Evolutionary conservation across 2,329 filamentous ascomycete genomes (phyloP).

Genomic region (Plectosphaerella cucumerina): DNA sequence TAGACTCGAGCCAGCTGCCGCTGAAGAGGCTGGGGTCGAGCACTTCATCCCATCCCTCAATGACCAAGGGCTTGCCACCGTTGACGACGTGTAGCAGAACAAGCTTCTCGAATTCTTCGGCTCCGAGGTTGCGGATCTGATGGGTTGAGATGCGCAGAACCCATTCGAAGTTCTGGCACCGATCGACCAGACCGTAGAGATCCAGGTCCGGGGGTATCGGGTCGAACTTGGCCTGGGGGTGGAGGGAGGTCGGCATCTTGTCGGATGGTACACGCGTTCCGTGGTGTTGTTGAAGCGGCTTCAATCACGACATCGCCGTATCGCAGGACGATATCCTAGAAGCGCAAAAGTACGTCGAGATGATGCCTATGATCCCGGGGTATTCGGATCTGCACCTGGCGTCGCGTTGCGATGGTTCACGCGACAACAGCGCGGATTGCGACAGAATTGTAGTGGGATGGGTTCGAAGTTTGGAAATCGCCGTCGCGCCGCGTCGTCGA

Average conservation of each 20-base stretch:
- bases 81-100: slow-evolving; percentile 79
- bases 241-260: slow-evolving; percentile 68
- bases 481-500: too few relatives aligned
- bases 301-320: too few relatives aligned
- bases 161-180: slow-evolving; percentile 81
- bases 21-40: slow-evolving; percentile 78
- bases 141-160: slow-evolving; percentile 74
- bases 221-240: slow-evolving; percentile 86
- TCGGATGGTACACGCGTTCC: not conserved
- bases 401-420: too few relatives aligned
- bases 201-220: slow-evolving; percentile 85
- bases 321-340: too few relatives aligned
- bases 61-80: slow-evolving; percentile 81
- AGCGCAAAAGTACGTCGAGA: too few relatives aligned
- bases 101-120: slow-evolving; percentile 80
- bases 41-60: slow-evolving; percentile 79
- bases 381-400: too few relatives aligned
- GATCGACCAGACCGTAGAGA: slow-evolving; percentile 69
- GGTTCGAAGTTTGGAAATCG: too few relatives aligned
- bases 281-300: too few relatives aligned
- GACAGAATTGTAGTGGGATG: too few relatives aligned
- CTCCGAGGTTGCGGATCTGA: slow-evolving; percentile 72
- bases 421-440: too few relatives aligned
- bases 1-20: slow-evolving; percentile 72
- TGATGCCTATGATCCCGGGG: too few relatives aligned